Evolutionary conservation across 345 rosid species (phyloP).

Genomic region (Heritiera littoralis): DNA sequence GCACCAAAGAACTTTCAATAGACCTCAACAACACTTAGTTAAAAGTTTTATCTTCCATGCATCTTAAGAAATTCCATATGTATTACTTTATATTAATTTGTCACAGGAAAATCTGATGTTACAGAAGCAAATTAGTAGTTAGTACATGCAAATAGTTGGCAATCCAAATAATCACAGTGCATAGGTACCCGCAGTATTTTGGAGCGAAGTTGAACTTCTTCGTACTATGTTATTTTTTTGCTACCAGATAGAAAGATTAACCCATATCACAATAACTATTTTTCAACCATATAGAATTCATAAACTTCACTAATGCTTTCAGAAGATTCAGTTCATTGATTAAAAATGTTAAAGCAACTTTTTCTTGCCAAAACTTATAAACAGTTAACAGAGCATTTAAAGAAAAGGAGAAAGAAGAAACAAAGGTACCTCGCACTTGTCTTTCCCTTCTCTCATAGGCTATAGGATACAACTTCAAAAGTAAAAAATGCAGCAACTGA

Average conservation of each 20-base stretch:
- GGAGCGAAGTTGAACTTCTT: neutral
- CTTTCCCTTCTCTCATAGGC: constrained; percentile 36
- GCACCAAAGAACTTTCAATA: neutral
- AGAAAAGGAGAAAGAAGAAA: neutral
- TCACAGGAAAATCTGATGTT: neutral
- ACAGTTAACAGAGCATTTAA: neutral
- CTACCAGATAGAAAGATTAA: neutral
- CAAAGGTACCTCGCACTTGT: constrained; percentile 34
- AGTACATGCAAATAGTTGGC: neutral
- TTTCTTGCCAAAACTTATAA: neutral
- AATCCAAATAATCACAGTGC: too few relatives aligned
- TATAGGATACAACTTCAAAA: constrained; percentile 37
- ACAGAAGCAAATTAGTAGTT: constrained; percentile 1
- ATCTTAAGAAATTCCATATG: neutral
- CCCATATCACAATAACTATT: neutral
- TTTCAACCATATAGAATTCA: neutral
- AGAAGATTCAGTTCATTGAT: neutral
- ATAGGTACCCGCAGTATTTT: neutral
- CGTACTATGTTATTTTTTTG: neutral
- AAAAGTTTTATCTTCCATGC: neutral
- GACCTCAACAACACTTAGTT: neutral
- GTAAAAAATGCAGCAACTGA: constrained; percentile 38
- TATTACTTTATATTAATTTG: neutral
- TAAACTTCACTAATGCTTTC: neutral
- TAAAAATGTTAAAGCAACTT: neutral